Base-by-base conservation (phyloP, 768 basidiomycete species). In the Lactifluus hygrophoroides region DNA sequence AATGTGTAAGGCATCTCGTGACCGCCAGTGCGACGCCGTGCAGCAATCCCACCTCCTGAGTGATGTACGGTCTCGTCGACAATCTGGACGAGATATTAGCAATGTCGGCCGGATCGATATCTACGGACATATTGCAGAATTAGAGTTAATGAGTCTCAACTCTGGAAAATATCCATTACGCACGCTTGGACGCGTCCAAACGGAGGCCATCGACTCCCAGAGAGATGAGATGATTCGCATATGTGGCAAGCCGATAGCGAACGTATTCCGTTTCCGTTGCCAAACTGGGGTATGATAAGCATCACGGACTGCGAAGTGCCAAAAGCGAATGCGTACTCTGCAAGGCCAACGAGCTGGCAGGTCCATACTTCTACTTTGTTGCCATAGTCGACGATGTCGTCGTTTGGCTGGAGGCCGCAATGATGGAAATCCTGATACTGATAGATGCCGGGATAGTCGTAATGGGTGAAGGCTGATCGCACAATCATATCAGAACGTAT, bases 151-250 rank as follows among this genome's bases (percentile, higher is more conserved):
- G 28, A 21, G 40, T 43, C 14, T 32, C 30, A 48, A 35, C n/a
- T n/a, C n/a, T n/a, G n/a, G n/a, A n/a, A n/a, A n/a, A n/a, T n/a
- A 27, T 7, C 7, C 5, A 7, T 30, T 8, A 51, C 75, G 56
- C 63, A 84, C 84, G 76, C 71, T 87, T 87, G 0, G 83, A 75
- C n/a, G 84, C 82, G 65, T 87, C 85, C 21, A 86, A 69, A 1
- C 84, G 75, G 28, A 85, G 70, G 0, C 84, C 84, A 60, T 84
- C 81, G 0, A 81, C 76, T 1, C 84, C 85, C 9, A 88, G 73
- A 0, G 79, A 79, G 25, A 85, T 58, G 1, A 87, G 68, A 54
- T 86, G 82, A 63, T 85, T 83, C 6, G 67, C 79, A 65, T 85
- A 85, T 25, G 69, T 62, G 0, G 83, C 83, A 2, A 87, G 74